Percentiles rank a stretch among this genome's conserved stretches.
phyloP scores from a whole-genome alignment of 1,284 basidiomycete species.

The Ustilago sp. region DNA sequence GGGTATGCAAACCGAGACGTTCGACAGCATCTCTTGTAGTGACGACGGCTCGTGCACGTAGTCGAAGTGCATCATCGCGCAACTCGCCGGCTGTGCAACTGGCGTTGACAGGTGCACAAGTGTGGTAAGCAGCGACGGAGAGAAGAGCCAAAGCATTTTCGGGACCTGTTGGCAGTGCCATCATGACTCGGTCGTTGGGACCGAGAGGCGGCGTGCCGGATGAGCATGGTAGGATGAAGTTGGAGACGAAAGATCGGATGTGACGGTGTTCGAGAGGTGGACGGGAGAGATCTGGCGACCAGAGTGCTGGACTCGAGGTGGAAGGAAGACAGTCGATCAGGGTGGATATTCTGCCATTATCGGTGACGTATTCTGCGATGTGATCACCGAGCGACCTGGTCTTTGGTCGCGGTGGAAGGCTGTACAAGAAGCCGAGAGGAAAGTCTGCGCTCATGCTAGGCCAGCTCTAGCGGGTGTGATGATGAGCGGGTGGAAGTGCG shows the following conservation, averaged over 20 bases:
- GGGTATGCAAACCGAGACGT: constrained; percentile 58
- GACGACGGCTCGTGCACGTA: constrained; percentile 66
- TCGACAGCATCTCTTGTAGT: constrained; percentile 65
- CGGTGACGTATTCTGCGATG: constrained; percentile 66
- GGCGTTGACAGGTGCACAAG: constrained; percentile 68
- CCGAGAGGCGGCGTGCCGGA: constrained; percentile 42
- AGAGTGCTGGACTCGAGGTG: constrained; percentile 64
- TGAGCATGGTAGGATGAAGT: constrained; percentile 61
- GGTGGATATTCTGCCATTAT: constrained; percentile 62
- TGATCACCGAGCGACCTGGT: constrained; percentile 66
- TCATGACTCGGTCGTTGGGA: constrained; percentile 69
- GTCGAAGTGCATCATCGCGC: constrained; percentile 67
- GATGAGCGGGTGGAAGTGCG: constrained; percentile 4
- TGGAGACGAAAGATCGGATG: constrained; percentile 62
- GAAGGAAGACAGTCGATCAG: constrained; percentile 65
- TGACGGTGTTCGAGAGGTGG: constrained; percentile 66
- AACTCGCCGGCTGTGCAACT: constrained; percentile 68
- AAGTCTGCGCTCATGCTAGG: constrained; percentile 61
- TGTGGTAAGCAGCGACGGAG: constrained; percentile 66
- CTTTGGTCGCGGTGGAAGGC: constrained; percentile 55
- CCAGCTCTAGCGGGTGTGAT: constrained; percentile 31
- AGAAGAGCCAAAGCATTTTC: constrained; percentile 67
- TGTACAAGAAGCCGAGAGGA: constrained; percentile 64
- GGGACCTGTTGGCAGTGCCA: constrained; percentile 68
- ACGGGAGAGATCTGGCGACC: constrained; percentile 65